Evolutionary conservation across 345 rosid genomes (phyloP).

Genomic region (Limnanthes douglasii): DNA sequence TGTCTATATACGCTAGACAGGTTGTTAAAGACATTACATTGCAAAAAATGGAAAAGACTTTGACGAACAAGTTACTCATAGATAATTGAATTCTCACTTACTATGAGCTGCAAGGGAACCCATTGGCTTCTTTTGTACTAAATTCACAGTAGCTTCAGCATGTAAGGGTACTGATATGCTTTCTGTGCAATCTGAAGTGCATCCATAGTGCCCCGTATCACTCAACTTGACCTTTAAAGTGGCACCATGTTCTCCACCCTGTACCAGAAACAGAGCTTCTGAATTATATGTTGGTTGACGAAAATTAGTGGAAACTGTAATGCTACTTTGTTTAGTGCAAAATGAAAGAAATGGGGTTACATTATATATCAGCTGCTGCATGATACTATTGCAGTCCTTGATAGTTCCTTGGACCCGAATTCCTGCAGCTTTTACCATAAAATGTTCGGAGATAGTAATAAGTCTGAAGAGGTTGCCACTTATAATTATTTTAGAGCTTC

Average conservation of each 20-base stretch:
- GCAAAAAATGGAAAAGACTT: no score
- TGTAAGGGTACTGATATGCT: slow-evolving; percentile 38
- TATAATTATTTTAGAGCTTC: slow-evolving; percentile 36
- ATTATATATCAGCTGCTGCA: slow-evolving; percentile 48
- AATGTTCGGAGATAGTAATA: slow-evolving; percentile 65
- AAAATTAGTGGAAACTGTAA: not conserved
- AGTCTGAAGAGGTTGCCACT: slow-evolving; percentile 86
- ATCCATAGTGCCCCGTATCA: slow-evolving; percentile 75
- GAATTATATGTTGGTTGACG: not conserved
- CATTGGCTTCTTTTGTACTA: slow-evolving; percentile 46
- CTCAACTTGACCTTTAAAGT: slow-evolving; percentile 44
- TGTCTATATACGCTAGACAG: no score
- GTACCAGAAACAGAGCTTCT: slow-evolving; percentile 1
- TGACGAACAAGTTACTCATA: no score
- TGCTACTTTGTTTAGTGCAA: no score
- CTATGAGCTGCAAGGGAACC: slow-evolving; percentile 37
- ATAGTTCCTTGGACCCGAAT: slow-evolving; percentile 64
- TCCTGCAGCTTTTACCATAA: slow-evolving; percentile 56
- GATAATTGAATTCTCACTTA: no score
- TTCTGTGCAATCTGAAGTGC: slow-evolving; percentile 40
- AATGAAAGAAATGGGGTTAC: slow-evolving; percentile 16
- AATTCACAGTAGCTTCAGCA: slow-evolving; percentile 39
- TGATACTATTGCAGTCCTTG: slow-evolving; percentile 50
- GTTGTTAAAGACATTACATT: no score
- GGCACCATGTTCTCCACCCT: slow-evolving; percentile 48